phyloP scores from a whole-genome alignment of 2,329 filamentous ascomycete genomes.

The Alternaria dauci region DNA sequence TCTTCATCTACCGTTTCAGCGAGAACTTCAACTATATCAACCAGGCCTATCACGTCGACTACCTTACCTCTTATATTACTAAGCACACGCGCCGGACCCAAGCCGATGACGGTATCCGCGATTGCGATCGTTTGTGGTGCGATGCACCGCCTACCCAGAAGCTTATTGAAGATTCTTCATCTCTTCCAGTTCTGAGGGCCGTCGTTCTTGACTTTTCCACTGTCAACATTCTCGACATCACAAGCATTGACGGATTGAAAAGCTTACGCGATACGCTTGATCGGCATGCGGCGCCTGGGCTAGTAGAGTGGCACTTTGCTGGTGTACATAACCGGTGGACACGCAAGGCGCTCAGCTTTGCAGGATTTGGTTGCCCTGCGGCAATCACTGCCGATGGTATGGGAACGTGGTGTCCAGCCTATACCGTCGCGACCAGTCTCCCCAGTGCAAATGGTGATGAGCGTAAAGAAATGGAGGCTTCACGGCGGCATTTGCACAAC shows the following conservation, averaged over 20 bases:
- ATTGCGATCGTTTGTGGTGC: slow-evolving; percentile 63
- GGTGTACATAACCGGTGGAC: slow-evolving; percentile 65
- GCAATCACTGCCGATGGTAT: slow-evolving; percentile 6
- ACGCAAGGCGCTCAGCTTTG: slow-evolving; percentile 63
- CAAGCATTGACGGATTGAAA: slow-evolving; percentile 62
- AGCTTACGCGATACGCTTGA: slow-evolving; percentile 65
- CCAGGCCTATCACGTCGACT: slow-evolving; percentile 82
- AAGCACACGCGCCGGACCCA: slow-evolving; percentile 43
- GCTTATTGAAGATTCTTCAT: slow-evolving; percentile 14
- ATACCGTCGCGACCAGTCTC: slow-evolving; percentile 28
- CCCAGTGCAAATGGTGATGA: slow-evolving; percentile 30
- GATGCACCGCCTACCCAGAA: slow-evolving; percentile 53
- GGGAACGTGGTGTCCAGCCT: slow-evolving; percentile 35
- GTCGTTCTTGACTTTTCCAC: slow-evolving; percentile 65
- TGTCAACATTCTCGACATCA: slow-evolving; percentile 66
- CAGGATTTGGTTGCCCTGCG: slow-evolving; percentile 61
- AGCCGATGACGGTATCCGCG: slow-evolving; percentile 28
- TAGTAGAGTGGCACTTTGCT: slow-evolving; percentile 58
- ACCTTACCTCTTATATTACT: slow-evolving; percentile 74
- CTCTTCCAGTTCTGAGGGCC: slow-evolving; percentile 61
- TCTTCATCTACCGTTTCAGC: slow-evolving; percentile 94
- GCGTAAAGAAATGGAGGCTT: slow-evolving; percentile 11
- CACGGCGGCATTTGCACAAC: slow-evolving; percentile 1
- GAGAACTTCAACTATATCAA: slow-evolving; percentile 96
- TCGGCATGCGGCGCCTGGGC: slow-evolving; percentile 54